Percentiles rank a stretch among this genome's conserved stretches.
Evolutionary conservation across 495 filamentous ascomycete genomes (phyloP).

Genomic region (Penicillium ucsense): DNA sequence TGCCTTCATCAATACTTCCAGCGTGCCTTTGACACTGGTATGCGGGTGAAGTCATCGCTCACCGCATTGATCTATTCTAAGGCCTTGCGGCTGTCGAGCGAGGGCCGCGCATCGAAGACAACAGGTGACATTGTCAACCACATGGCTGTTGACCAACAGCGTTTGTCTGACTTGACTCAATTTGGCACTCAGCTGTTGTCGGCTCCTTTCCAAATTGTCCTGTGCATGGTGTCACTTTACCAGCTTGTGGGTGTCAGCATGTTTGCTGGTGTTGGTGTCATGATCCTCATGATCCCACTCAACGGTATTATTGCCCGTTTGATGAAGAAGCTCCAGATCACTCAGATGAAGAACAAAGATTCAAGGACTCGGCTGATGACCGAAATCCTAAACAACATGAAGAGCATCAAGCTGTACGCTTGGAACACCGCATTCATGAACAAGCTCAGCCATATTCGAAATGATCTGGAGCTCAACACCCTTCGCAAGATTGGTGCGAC

Average conservation of each 20-base stretch:
- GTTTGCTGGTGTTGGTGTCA: constrained; percentile 91
- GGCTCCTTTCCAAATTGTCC: constrained; percentile 88
- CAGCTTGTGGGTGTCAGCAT: constrained; percentile 87
- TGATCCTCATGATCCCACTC: constrained; percentile 96
- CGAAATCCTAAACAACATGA: constrained; percentile 98
- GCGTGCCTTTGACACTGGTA: constrained; percentile 84
- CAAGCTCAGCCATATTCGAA: constrained; percentile 88
- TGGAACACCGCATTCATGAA: constrained; percentile 97
- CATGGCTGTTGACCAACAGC: constrained; percentile 96
- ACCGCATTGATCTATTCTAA: constrained; percentile 91
- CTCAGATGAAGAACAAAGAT: constrained; percentile 99
- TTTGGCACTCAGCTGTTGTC: constrained; percentile 93
- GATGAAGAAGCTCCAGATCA: constrained; percentile 91
- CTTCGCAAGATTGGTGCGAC: constrained; percentile 92
- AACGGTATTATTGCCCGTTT: constrained; percentile 87
- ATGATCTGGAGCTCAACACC: constrained; percentile 90
- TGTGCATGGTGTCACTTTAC: constrained; percentile 94
- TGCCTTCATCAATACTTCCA: constrained; percentile 94
- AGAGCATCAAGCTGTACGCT: constrained; percentile 97
- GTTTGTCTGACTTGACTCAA: constrained; percentile 88
- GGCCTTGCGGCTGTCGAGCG: constrained; percentile 79
- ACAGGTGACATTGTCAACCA: constrained; percentile 98
- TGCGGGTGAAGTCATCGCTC: constrained; percentile 86
- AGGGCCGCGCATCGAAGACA: constrained; percentile 81
- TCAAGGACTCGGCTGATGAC: constrained; percentile 86